phyloP scores from a whole-genome alignment of 139 green algal genomes.

The Chlamydomonas urium region DNA sequence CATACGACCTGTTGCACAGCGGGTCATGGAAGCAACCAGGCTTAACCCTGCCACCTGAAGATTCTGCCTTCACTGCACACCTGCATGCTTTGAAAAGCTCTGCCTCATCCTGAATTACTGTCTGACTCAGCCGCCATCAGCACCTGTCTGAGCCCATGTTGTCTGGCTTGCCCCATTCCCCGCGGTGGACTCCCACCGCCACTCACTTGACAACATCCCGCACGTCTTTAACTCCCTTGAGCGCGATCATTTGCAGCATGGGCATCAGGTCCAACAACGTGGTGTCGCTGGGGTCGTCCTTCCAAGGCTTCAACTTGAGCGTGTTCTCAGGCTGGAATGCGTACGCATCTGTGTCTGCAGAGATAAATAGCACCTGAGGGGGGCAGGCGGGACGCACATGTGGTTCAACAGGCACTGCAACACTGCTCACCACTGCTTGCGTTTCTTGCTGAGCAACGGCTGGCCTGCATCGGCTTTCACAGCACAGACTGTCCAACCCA shows the following conservation, averaged over 20 bases:
- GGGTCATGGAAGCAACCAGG: background rate
- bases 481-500: background rate
- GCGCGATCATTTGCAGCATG: conserved; percentile 54
- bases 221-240: conserved; percentile 26
- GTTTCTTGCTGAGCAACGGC: too few relatives aligned
- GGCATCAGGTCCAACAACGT: conserved; percentile 82
- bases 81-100: too few relatives aligned
- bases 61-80: too few relatives aligned
- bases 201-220: conserved; percentile 25
- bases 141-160: too few relatives aligned
- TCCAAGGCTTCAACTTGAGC: conserved; percentile 76
- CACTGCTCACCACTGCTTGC: too few relatives aligned
- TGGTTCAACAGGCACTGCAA: too few relatives aligned
- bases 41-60: background rate
- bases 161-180: too few relatives aligned
- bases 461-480: too few relatives aligned
- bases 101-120: too few relatives aligned
- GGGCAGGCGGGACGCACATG: too few relatives aligned
- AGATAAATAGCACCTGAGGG: conserved; percentile 28
- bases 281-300: conserved; percentile 63
- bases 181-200: too few relatives aligned
- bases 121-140: conserved; percentile 1
- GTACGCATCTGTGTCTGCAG: conserved; percentile 34
- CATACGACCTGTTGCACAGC: conserved; percentile 70
- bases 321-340: conserved; percentile 88